Base-by-base conservation (phyloP, 208 protist species). In the Leishmania martiniquensis region DNA sequence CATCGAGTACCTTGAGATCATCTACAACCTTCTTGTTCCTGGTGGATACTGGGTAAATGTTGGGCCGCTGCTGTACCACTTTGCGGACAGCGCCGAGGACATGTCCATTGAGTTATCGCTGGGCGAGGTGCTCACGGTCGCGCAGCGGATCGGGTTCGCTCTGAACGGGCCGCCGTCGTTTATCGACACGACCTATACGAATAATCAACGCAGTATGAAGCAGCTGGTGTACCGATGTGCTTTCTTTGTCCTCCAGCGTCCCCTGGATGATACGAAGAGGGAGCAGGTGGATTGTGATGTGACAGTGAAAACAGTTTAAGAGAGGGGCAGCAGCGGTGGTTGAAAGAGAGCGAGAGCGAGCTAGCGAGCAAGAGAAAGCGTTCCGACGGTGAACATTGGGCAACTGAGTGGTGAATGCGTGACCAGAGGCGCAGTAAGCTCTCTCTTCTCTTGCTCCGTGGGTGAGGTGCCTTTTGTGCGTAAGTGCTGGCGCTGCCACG, bases 41-140 rank as follows among this genome's bases (percentile, higher is more conserved):
- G 98, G 98, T 3, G 98, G 97, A n/a, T 92, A 96, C 70, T 99
- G 97, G 97, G 91, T 99, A 54, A 99, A 99, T 81, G 79, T 98
- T 49, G 97, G 98, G 0, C 98, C 98, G 5, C 90, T 99, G 62
- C 81, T 99, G 34, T 99, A 98, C 74, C 98, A 99, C 85, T 99
- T 96, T 70, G 85, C 93, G 1, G 98, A 99, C 76, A 93, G 85
- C 73, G 73, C 89, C 34, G 88, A 94, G 42, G 92, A 95, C 66
- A 88, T 95, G 81, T 95, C 89, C 3, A 97, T 98, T 87, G 96
- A 98, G 79, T 84, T 98, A 22, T 97, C 93, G 29, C 89, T 97
- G 17, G 92, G 91, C 6, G 96, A 98, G 83, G 83, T 98, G 20
- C 76, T 95, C 13, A 86, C 86, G 37, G 91, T 98, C 29, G 91